Evolutionary conservation across 306 rosid species (phyloP).

Genomic region (Neltuma alba): DNA sequence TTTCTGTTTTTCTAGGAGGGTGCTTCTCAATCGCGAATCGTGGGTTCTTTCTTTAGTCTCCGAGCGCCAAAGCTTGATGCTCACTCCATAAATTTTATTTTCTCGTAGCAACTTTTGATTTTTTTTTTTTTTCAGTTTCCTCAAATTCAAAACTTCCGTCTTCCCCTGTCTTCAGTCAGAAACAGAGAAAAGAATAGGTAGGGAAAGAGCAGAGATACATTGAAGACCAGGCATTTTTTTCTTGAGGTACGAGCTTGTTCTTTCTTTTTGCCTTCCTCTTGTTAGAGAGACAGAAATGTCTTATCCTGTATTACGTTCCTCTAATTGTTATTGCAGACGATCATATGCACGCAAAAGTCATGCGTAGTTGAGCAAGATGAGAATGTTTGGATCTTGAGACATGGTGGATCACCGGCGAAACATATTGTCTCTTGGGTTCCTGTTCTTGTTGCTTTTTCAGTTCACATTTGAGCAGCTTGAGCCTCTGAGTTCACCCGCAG

Average conservation of each 20-base stretch:
- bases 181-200: constrained; percentile 27
- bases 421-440: constrained; percentile 42
- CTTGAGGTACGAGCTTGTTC: constrained; percentile 47
- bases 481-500: constrained; percentile 56
- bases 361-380: constrained; percentile 35
- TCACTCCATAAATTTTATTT: not conserved
- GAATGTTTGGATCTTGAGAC: constrained; percentile 54
- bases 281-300: constrained; percentile 39
- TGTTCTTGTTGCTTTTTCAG: constrained; percentile 51
- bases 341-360: not conserved
- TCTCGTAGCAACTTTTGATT: not conserved
- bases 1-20: not conserved
- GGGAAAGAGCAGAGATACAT: not conserved
- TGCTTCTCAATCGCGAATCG: not conserved
- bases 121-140: constrained; percentile 1
- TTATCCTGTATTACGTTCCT: constrained; percentile 41
- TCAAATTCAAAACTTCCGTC: constrained; percentile 30
- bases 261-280: not conserved
- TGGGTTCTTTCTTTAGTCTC: not conserved
- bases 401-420: constrained; percentile 57
- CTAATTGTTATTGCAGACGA: constrained; percentile 42
- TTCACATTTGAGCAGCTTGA: constrained; percentile 70
- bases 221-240: constrained; percentile 26
- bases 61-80: not conserved
- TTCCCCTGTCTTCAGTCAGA: constrained; percentile 49